Conservation (phyloP, 2,329 filamentous ascomycete species). For the Talaromyces sp. region DNA sequence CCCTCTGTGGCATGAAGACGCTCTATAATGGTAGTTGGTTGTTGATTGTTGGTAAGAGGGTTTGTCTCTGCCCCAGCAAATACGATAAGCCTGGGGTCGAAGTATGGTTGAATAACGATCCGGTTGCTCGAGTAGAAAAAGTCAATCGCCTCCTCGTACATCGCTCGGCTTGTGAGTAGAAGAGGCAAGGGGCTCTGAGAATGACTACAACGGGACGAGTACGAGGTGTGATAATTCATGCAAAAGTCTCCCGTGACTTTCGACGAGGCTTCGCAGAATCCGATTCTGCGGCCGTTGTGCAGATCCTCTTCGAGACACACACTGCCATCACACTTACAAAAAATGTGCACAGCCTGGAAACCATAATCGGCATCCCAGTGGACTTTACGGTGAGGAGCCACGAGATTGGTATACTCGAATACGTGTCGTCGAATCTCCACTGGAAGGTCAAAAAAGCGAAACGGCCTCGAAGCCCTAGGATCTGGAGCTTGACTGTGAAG, state of each 20-base stretch:
- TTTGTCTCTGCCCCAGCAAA: neutral
- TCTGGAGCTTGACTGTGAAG: neutral
- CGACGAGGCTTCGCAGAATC: neutral
- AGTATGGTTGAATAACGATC: neutral
- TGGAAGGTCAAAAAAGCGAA: neutral
- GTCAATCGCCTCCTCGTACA: neutral
- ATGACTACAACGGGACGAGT: neutral
- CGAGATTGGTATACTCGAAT: neutral
- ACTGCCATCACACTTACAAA: neutral
- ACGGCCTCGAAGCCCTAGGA: neutral
- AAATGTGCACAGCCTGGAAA: neutral
- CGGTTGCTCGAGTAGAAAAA: neutral
- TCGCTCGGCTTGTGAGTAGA: neutral
- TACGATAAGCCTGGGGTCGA: neutral
- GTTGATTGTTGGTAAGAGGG: too few species aligned
- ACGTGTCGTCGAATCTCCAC: neutral
- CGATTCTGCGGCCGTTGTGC: neutral
- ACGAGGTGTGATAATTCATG: neutral
- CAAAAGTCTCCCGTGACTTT: neutral
- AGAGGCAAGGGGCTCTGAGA: neutral
- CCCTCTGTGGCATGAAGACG: neutral
- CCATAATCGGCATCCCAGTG: neutral
- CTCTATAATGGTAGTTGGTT: neutral
- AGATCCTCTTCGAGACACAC: neutral
- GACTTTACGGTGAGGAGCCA: neutral